A percentile compares a stretch with the other conserved stretches of the same genome.
Evolutionary conservation across 129 eudicot genomes (phyloP).

Genomic region (Chrysanthemum makinoi): DNA sequence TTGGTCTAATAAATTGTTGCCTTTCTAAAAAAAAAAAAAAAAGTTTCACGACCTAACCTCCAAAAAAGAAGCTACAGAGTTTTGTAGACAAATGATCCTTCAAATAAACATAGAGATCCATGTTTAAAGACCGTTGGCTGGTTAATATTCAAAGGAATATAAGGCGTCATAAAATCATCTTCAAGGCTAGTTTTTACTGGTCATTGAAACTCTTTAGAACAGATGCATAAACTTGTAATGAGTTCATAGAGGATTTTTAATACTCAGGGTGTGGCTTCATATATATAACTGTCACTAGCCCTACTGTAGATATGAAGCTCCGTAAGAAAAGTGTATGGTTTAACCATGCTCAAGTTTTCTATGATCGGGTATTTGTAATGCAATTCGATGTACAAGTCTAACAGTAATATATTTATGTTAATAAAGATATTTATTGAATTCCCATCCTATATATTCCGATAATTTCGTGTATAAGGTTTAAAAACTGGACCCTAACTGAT

Average conservation of each 20-base stretch:
- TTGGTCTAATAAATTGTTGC: too few relatives aligned
- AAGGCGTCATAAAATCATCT: constrained; percentile 12
- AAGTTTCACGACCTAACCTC: constrained; percentile 25
- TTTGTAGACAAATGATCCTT: constrained; percentile 33
- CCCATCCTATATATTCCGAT: not conserved
- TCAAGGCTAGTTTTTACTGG: constrained; percentile 19
- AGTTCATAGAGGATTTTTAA: constrained; percentile 22
- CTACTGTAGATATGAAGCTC: constrained; percentile 39
- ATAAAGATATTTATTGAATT: constrained; percentile 23
- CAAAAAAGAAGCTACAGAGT: constrained; percentile 35
- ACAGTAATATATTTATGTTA: constrained; percentile 9
- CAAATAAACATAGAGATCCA: constrained; percentile 20
- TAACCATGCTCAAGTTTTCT: constrained; percentile 28
- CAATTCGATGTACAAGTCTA: constrained; percentile 17
- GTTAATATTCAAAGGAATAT: not conserved
- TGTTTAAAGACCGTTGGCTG: constrained; percentile 20
- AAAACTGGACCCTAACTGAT: not conserved
- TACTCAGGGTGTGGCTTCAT: constrained; percentile 18
- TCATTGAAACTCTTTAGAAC: constrained; percentile 14
- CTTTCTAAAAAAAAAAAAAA: too few relatives aligned
- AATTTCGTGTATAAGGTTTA: not conserved
- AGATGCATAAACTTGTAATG: constrained; percentile 16
- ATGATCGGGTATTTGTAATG: constrained; percentile 32
- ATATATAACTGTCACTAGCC: constrained; percentile 19
- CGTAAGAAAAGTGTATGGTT: constrained; percentile 30